Base-by-base conservation (phyloP, 225 moss, liverwort and hornwort species). In the Bryoerythrophyllum caledonicum region DNA sequence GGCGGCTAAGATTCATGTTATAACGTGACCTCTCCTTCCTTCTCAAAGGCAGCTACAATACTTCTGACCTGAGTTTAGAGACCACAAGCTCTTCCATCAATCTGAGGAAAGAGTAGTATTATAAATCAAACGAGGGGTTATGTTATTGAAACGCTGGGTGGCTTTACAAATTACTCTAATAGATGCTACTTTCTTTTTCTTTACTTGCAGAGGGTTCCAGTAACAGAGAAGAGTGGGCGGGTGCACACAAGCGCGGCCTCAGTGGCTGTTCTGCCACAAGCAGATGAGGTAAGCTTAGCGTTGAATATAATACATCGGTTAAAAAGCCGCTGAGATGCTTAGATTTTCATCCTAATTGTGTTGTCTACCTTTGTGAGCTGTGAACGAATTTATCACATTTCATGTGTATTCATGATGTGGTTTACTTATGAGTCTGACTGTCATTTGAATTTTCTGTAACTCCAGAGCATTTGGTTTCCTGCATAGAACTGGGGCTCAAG, bases 231-330 rank as follows among this genome's bases (percentile, higher is more conserved):
- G 70, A 92, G 91, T 85, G 93, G 97, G 17, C 93, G 94, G 66
- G 94, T 99, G 53, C 97, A 99, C 70, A 99, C 94, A 56, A 95
- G 97, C 84, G 94, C 97, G 68, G 94, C 94, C 24, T 99, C 97
- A 54, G 97, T 99, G 30, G 94, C 97, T 70, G 90, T 99, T 75
- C 94, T 99, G 83, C 97, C 94, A 76, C 97, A 95, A 89, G 93
- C 93, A 63, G 89, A 95, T 74, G 97, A 95, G 94, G 94, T 95
- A 55, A 71, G 7, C 34, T 68, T 37, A 27, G 7, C 24, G 72
- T 71, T 76, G 8, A 32, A 49, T 55, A 20, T 24, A 74, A 12
- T 27, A n/a, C 27, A 63, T 67, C 12, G 27, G 40, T n/a, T 30
- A 65, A 8, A 38, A 60, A 54, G 65, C 16, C 59, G 54, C 59